Base-by-base conservation (phyloP, 2,329 filamentous ascomycete species). In the Proliferodiscus dingleyae region DNA sequence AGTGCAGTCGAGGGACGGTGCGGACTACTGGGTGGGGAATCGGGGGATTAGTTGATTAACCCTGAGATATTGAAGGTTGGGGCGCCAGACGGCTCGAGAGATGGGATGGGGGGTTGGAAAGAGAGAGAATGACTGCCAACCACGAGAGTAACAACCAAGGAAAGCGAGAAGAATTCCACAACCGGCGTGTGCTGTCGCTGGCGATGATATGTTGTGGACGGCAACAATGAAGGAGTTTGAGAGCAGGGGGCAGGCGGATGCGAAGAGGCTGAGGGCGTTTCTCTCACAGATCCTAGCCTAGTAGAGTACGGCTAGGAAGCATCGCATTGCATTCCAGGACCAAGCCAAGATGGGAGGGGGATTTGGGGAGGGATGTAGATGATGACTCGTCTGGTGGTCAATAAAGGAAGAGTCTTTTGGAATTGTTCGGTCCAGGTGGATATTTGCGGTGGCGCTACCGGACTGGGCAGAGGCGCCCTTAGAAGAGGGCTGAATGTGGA, bases 1-100 rank as follows among this genome's bases (percentile, higher is more conserved):
- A 22, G 38, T 30, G n/a, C n/a, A n/a, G n/a, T 22, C 16, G 39
- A 40, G 37, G 32, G 37, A 37, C 44, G 41, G 43, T 47, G 43
- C 45, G 40, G 37, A 45, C 34, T 43, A 47, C 49, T 32, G 43
- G 37, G 41, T 40, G 41, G 18, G 8, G 28, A 41, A 29, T 10
- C 34, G 33, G 11, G 33, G 33, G 33, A n/a, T n/a, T n/a, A n/a
- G n/a, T n/a, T n/a, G 24, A 26, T 26, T 26, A 26, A 26, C 11
- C 24, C 24, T 11, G 6, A 26, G 11, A 26, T 36, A 19, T 36
- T 36, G 15, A 36, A 36, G 5, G 30, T 33, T 33, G 30, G 16
- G 11, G 32, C 32, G 32, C 15, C 32, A 34, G 32, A 34, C 32
- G 16, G 32, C 32, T n/a, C n/a, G n/a, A n/a, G n/a, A n/a, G n/a